These are phyloP conservation scores for Microstegium vimineum DNA, from an alignment of 176 grass and related monocot species.

Conservation along the genomic window DNA sequence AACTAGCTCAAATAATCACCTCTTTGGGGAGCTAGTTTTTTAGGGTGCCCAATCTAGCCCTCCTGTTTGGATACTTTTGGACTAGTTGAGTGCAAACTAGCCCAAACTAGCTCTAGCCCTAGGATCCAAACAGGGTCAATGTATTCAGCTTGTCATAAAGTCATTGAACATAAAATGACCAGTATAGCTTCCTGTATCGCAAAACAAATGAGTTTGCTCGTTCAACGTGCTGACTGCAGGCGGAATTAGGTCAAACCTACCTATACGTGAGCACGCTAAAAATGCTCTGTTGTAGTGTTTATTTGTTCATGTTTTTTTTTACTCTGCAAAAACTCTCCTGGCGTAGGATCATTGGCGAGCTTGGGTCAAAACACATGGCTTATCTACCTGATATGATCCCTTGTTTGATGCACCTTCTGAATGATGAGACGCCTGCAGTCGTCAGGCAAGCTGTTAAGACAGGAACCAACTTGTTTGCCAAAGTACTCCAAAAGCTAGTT, in stretches of 20 bases:
- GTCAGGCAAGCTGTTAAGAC: constrained; percentile 80
- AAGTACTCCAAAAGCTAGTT: constrained; percentile 61
- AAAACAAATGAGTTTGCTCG: background rate
- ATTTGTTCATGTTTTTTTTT: background rate
- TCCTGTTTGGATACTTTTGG: too few relatives aligned
- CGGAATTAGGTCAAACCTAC: background rate
- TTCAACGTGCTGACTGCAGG: background rate
- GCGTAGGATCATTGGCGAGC: constrained; percentile 80
- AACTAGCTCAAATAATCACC: too few relatives aligned
- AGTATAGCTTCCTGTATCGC: background rate
- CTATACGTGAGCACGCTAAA: background rate
- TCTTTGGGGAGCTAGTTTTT: too few relatives aligned
- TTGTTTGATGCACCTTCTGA: constrained; percentile 60
- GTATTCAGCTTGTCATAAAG: background rate
- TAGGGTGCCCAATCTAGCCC: too few relatives aligned
- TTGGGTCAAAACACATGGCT: constrained; percentile 55
- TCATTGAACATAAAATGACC: background rate
- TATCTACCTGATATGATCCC: constrained; percentile 63
- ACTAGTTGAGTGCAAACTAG: too few relatives aligned
- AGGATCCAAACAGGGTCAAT: too few relatives aligned
- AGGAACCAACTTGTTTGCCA: constrained; percentile 61
- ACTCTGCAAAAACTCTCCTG: background rate
- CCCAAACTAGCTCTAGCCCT: too few relatives aligned
- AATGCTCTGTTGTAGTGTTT: background rate
- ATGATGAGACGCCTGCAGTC: constrained; percentile 70